These are phyloP conservation scores for Phytophthora capsici DNA, from an alignment of 352 stramenopile genomes.

Conservation along the genomic window DNA sequence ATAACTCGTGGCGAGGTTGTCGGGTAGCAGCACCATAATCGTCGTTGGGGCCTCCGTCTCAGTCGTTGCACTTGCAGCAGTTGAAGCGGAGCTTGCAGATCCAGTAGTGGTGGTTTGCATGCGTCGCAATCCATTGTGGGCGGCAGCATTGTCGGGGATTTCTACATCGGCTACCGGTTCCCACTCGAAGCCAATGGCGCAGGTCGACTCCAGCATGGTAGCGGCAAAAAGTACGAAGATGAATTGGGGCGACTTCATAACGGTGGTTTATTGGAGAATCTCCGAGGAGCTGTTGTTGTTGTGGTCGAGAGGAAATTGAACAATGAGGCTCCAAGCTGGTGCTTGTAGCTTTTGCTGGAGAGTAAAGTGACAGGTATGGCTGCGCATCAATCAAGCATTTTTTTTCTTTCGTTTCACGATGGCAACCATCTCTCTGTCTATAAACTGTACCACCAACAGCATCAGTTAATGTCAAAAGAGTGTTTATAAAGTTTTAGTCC, in stretches of 20 bases:
- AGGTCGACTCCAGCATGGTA: conserved; percentile 19
- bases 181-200: conserved; percentile 29
- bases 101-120: conserved; percentile 29
- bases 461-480: too few relatives aligned
- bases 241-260: conserved; percentile 42
- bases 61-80: conserved; percentile 26
- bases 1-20: conserved; percentile 50
- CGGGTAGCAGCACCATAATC: conserved; percentile 64
- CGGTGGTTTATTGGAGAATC: neutral
- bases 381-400: too few relatives aligned
- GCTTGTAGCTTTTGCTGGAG: neutral
- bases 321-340: conserved; percentile 29
- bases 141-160: conserved; percentile 18
- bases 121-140: conserved; percentile 29
- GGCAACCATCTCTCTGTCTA: too few relatives aligned
- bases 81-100: conserved; percentile 19
- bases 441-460: too few relatives aligned
- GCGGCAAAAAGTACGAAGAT: conserved; percentile 30
- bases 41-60: conserved; percentile 48
- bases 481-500: too few relatives aligned
- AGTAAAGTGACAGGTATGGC: neutral
- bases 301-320: conserved; percentile 30
- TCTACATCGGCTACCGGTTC: conserved; percentile 35
- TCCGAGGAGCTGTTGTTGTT: neutral
- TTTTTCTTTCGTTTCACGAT: too few relatives aligned